Evolutionary conservation across 768 basidiomycete genomes (phyloP), one percentile per base, ranked within the genome.

Genomic region (Gautieria morchelliformis): DNA sequence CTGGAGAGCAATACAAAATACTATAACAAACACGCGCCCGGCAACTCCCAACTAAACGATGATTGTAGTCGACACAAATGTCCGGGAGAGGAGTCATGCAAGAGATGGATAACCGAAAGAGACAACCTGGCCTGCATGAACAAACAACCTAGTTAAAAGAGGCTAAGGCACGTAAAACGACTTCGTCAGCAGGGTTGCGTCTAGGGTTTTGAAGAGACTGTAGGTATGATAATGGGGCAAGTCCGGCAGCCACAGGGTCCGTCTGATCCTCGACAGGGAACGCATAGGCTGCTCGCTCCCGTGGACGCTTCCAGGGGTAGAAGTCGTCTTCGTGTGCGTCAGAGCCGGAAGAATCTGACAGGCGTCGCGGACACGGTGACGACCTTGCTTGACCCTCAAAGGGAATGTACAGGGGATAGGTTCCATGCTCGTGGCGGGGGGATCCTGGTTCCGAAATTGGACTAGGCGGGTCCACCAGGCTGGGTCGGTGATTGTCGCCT

Each of bases 151-250:
- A 57, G 30, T 57, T 57, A 32, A 57, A 40, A 35, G 56, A 57
- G 8, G 56, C 44, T 30, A 57, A 57, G 22, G 22, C 56, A 20
- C 56, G 56, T 50, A 57, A 57, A 57, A 50, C 56, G 10, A 57
- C 47, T 50, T 57, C 56, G 47, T 57, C 56, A 8, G 47, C 56
- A 22, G 56, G 56, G 20, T 49, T 46, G 47, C 56, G 56, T 57
- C 56, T 57, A 57, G 56, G 56, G n/a, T 57, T 46, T 37, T 57
- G 56, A 22, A 57, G 46, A 15, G 56, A 57, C 17, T 57, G 56
- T 30, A 57, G 56, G 32, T 57, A 57, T 15, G 56, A 49, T 22
- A 57, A 35, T 22, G 56, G 56, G 11, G 56, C 56, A 27, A 57
- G 56, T 10, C 32, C 32, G 20, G 41, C 19, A 14, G 9, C n/a